Evolutionary conservation across 257 asterid genomes (phyloP).

Genomic region (Nicotiana tomentosiformis): DNA sequence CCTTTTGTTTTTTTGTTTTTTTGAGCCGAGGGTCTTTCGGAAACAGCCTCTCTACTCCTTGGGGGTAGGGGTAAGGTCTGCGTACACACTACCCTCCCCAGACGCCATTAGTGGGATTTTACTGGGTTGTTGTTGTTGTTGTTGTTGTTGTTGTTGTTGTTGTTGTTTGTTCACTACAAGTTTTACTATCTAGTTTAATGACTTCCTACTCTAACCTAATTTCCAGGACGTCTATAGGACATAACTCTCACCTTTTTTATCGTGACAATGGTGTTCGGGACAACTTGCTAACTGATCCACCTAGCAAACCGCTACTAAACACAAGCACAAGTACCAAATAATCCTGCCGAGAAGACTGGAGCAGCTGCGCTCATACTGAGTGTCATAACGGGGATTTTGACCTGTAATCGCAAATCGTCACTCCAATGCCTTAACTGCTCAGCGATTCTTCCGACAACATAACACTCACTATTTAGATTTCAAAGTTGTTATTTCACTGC

Average conservation of each 20-base stretch:
- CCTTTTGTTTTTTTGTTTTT: too few species aligned
- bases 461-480: not conserved
- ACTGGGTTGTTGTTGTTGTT: too few species aligned
- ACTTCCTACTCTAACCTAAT: not conserved
- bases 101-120: too few species aligned
- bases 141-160: not conserved
- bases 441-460: not conserved
- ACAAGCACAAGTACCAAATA: not conserved
- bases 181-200: not conserved
- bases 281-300: not conserved
- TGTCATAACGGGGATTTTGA: not conserved
- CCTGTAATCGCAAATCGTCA: not conserved
- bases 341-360: not conserved
- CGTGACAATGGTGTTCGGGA: not conserved
- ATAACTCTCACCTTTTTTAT: not conserved
- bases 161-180: not conserved
- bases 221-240: not conserved
- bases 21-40: too few species aligned
- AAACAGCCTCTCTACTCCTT: too few species aligned
- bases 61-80: too few species aligned
- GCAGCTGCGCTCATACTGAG: not conserved
- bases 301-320: not conserved
- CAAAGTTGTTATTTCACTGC: not conserved
- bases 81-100: too few species aligned
- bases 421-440: not conserved